These are phyloP conservation scores for Lentinula novae-zelandiae DNA, from an alignment of 1,284 basidiomycete species.

Conservation along the genomic window DNA sequence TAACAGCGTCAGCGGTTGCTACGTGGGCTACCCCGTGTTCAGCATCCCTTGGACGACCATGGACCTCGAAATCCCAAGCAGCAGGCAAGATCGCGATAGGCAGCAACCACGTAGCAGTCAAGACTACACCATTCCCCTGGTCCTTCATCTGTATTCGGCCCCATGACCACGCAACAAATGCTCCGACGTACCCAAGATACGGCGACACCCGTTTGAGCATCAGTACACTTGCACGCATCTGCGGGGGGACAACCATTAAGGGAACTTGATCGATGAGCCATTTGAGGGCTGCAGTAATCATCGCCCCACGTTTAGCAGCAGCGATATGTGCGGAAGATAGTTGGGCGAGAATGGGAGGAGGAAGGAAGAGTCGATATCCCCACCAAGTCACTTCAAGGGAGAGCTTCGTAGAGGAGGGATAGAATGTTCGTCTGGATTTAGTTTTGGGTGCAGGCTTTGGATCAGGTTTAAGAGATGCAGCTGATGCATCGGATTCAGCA, in stretches of 20 bases:
- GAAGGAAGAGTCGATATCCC: slow-evolving; percentile 75
- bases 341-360: slow-evolving; percentile 62
- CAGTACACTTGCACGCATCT: slow-evolving; percentile 49
- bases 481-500: background rate
- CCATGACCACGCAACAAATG: slow-evolving; percentile 82
- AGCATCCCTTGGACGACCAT: slow-evolving; percentile 14
- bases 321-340: slow-evolving; percentile 62
- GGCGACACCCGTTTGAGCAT: slow-evolving; percentile 64
- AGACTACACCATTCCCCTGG: slow-evolving; percentile 58
- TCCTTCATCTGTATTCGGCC: slow-evolving; percentile 66
- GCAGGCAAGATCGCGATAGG: slow-evolving; percentile 69
- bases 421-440: slow-evolving; percentile 46
- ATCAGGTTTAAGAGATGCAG: background rate
- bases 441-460: slow-evolving; percentile 6
- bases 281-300: slow-evolving; percentile 68
- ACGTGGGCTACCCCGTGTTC: background rate
- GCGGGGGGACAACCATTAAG: slow-evolving; percentile 51
- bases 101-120: slow-evolving; percentile 77
- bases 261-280: slow-evolving; percentile 69
- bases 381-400: slow-evolving; percentile 76
- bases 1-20: background rate
- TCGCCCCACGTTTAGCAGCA: slow-evolving; percentile 66
- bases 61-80: slow-evolving; percentile 45
- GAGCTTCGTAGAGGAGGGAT: slow-evolving; percentile 65
- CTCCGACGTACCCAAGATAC: slow-evolving; percentile 64